Conservation (phyloP, 805 yeast species). For the Yarrowia sp. region DNA sequence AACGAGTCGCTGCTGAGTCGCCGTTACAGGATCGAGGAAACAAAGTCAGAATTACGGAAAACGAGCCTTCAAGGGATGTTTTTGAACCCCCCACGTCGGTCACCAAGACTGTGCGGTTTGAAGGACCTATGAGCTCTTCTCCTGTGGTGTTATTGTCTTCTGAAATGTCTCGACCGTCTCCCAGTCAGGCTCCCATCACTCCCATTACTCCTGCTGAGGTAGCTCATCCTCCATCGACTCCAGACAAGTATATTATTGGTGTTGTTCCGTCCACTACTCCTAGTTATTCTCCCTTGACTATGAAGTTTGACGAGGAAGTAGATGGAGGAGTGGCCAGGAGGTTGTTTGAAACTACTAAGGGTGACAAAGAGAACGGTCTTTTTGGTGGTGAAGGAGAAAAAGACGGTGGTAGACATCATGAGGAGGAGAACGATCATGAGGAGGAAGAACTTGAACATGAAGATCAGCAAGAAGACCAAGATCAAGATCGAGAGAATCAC, state of each 20-base stretch:
- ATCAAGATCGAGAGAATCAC: too few relatives aligned
- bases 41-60: background rate
- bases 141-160: slow-evolving; percentile 14
- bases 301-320: slow-evolving; percentile 2
- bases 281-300: slow-evolving; percentile 12
- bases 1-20: slow-evolving; percentile 10
- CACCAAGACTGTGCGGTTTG: slow-evolving; percentile 16
- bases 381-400: background rate
- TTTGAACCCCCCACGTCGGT: background rate
- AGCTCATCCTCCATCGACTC: slow-evolving; percentile 4
- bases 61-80: background rate
- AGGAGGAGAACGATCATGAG: background rate
- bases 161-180: slow-evolving; percentile 1
- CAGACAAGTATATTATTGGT: slow-evolving; percentile 4
- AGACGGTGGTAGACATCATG: background rate
- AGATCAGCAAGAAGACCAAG: background rate
- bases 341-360: background rate
- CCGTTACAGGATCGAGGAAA: background rate
- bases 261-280: slow-evolving; percentile 32
- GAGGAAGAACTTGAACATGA: background rate
- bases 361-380: background rate
- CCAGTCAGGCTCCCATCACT: slow-evolving; percentile 19
- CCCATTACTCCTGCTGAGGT: slow-evolving; percentile 25
- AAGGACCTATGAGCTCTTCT: slow-evolving; percentile 7
- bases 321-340: slow-evolving; percentile 26